A percentile compares a stretch with the other conserved stretches of the same genome.
Evolutionary conservation across 495 filamentous ascomycete genomes (phyloP).

Genomic region (Penicillium dipodomyicola): DNA sequence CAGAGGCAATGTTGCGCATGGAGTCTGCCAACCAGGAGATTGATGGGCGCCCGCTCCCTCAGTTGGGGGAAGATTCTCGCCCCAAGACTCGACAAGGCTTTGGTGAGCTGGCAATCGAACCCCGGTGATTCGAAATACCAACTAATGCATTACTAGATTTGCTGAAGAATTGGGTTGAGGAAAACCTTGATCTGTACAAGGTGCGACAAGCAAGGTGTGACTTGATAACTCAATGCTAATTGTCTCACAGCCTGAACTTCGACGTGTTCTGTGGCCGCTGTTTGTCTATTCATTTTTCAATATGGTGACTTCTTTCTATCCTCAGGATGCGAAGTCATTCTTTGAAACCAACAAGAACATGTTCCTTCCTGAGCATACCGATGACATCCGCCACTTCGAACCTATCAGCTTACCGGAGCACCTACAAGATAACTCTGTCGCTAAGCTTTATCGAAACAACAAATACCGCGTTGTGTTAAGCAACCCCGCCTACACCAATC

Average conservation of each 20-base stretch:
- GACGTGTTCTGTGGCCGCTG: conserved; percentile 82
- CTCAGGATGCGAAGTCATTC: conserved; percentile 67
- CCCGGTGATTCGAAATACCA: not conserved
- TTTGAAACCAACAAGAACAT: conserved; percentile 62
- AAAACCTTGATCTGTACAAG: conserved; percentile 91
- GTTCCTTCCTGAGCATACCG: conserved; percentile 72
- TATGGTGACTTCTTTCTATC: conserved; percentile 70
- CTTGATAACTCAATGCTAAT: conserved; percentile 27
- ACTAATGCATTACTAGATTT: conserved; percentile 48
- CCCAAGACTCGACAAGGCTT: conserved; percentile 74
- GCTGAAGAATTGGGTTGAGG: conserved; percentile 78
- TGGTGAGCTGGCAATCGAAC: conserved; percentile 39
- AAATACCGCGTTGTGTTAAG: conserved; percentile 88
- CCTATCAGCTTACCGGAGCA: conserved; percentile 74
- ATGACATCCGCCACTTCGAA: conserved; percentile 68
- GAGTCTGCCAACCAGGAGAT: conserved; percentile 80
- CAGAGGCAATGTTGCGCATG: conserved; percentile 87
- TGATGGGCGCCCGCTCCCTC: conserved; percentile 68
- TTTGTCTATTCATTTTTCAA: conserved; percentile 91
- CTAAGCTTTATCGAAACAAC: conserved; percentile 74
- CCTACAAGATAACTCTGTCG: conserved; percentile 64
- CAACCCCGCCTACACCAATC: conserved; percentile 68
- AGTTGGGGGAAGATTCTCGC: conserved; percentile 64
- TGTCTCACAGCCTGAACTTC: conserved; percentile 68
- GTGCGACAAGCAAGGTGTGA: conserved; percentile 38